A percentile compares a stretch with the other conserved stretches of the same genome.
Evolutionary conservation across 73 alveolate genomes (phyloP).

Genomic region (Breviolum minutum): DNA sequence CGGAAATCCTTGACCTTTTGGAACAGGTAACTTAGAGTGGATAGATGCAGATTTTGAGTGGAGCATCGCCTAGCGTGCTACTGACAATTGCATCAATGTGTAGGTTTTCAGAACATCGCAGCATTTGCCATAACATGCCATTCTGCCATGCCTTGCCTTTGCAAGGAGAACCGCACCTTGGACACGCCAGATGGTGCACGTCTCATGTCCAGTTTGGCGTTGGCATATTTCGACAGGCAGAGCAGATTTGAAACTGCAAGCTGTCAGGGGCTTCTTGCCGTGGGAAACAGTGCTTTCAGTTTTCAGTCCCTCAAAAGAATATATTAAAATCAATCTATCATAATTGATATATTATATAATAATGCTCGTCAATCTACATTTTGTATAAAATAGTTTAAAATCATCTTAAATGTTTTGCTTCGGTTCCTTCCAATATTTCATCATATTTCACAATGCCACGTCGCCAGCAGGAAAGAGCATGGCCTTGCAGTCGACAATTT

Average conservation of each 20-base stretch:
- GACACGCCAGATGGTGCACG: slow-evolving; percentile 93
- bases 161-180: slow-evolving; percentile 42
- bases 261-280: no score
- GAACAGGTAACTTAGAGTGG: not conserved
- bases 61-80: no score
- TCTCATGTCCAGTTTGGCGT: slow-evolving; percentile 4
- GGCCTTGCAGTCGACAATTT: slow-evolving; percentile 23
- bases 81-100: not conserved
- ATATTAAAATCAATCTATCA: no score
- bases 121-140: not conserved
- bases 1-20: not conserved
- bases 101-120: not conserved
- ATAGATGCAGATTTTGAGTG: not conserved
- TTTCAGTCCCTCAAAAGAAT: no score
- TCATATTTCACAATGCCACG: not conserved
- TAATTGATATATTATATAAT: no score
- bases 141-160: not conserved
- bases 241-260: not conserved
- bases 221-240: not conserved
- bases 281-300: no score
- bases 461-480: not conserved
- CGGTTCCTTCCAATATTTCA: no score
- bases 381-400: no score
- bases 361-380: no score
- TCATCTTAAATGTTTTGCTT: no score